Evolutionary conservation across 78 protist genomes (phyloP).

Genomic region (Protostelium mycophagum): DNA sequence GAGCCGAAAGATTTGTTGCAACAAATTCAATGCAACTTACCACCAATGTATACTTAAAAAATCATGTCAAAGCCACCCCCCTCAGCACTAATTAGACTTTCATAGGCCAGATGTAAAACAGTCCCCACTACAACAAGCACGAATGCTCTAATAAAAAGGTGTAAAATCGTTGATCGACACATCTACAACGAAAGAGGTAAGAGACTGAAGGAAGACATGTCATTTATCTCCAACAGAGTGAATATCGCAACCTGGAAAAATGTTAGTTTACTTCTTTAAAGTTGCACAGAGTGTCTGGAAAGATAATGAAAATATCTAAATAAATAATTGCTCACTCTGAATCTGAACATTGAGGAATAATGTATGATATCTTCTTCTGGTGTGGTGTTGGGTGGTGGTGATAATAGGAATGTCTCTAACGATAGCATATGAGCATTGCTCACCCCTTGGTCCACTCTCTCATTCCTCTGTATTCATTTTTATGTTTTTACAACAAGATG

Average conservation of each 20-base stretch:
- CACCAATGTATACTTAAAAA: not conserved
- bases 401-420: not conserved
- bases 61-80: not conserved
- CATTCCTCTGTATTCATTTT: too few relatives aligned
- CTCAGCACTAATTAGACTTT: not conserved
- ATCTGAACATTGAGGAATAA: not conserved
- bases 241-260: not conserved
- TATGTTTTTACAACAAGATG: not conserved
- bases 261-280: too few relatives aligned
- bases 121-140: not conserved
- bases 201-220: not conserved
- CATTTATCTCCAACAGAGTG: not conserved
- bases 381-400: not conserved
- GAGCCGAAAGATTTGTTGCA: not conserved
- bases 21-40: too few relatives aligned
- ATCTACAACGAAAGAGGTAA: not conserved
- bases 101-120: not conserved
- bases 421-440: not conserved
- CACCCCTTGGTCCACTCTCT: not conserved
- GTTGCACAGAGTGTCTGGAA: too few relatives aligned
- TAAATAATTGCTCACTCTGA: not conserved
- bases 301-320: not conserved
- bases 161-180: not conserved
- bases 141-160: not conserved
- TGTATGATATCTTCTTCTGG: not conserved